Evolutionary conservation across 208 protist genomes (phyloP).

Genomic region (Leishmania lainsoni): DNA sequence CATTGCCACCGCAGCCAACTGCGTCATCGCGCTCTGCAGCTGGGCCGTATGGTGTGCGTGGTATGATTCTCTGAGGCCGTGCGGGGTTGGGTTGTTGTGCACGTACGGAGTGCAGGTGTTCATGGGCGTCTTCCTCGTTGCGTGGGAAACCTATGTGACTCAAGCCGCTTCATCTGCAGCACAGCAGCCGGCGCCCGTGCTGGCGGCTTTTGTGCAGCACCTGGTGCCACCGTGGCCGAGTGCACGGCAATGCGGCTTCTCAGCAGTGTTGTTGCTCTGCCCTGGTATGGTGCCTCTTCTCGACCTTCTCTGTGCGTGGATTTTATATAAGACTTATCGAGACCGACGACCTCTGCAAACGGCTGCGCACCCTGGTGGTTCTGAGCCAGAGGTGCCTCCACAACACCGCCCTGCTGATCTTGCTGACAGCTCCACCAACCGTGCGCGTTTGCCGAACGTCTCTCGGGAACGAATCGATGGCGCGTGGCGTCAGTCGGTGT

Average conservation of each 20-base stretch:
- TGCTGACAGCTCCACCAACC: not conserved
- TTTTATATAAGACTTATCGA: slow-evolving; percentile 3
- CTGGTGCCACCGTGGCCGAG: slow-evolving; percentile 15
- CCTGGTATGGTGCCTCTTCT: slow-evolving; percentile 24
- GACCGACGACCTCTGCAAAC: slow-evolving; percentile 13
- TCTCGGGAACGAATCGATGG: slow-evolving; percentile 16
- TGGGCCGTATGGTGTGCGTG: slow-evolving; percentile 20
- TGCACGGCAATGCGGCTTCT: not conserved
- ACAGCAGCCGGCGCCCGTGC: not conserved
- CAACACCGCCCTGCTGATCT: not conserved
- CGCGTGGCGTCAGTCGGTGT: not conserved
- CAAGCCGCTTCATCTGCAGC: not conserved
- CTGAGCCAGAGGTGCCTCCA: not conserved
- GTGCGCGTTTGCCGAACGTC: no score
- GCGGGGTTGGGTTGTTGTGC: slow-evolving; percentile 14
- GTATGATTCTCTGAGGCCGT: slow-evolving; percentile 2
- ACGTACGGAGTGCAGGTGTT: slow-evolving; percentile 15
- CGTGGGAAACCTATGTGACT: slow-evolving; percentile 3
- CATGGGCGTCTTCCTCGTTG: slow-evolving; percentile 2
- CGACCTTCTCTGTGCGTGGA: slow-evolving; percentile 25
- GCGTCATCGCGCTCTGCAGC: slow-evolving; percentile 24
- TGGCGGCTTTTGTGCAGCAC: slow-evolving; percentile 18
- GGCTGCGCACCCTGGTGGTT: not conserved
- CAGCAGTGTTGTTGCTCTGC: slow-evolving; percentile 16
- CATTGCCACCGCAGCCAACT: slow-evolving; percentile 6